Evolutionary conservation across 2,329 filamentous ascomycete species (phyloP), one percentile per base, ranked within the genome.

Genomic region (Beauveria medogensis): DNA sequence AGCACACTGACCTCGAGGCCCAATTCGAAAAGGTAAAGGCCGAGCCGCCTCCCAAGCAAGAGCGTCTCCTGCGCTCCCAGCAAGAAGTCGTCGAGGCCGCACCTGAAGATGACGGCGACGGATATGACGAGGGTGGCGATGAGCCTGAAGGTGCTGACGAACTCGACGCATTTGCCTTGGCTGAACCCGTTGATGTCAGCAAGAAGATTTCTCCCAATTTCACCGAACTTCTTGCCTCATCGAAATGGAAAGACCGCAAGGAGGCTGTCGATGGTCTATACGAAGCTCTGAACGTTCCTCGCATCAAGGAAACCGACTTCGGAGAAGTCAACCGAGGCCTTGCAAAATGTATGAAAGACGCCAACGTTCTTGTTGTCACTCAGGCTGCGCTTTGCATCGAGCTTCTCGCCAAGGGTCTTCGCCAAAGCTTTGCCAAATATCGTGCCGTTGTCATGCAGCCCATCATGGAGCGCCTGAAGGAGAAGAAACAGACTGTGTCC

Each of bases 171-270:
- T 91, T 91, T 68, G 89, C 92, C 69, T 77, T 94, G 46, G 88
- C 90, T 41, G 92, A 96, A 70, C 90, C 93, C 0, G 88, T 97
- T 63, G 92, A 99, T 71, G 86, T 97, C 1, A 74, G 91, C 60
- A 82, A 89, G 43, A 94, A 93, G 67, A 80, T 97, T 3, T 89
- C 93, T 0, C 84, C 86, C 44, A 87, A 92, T 71, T 92, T 97
- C 65, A 82, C 85, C 65, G 94, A 99, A 24, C 86, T 89, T 62
- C 78, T 99, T 34, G 88, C 83, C 0, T 97, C 93, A 10, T 88
- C 92, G 0, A 99, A 99, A 72, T 99, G 94, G 94, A 99, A 99
- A 72, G 95, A 99, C 67, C 83, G 94, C 64, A 99, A 99, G 74
- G 94, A 99, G 67, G 91, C 90, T 0, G 80, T 97, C 3, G 94